Evolutionary conservation across 306 rosid genomes (phyloP).

Genomic region (Vachellia pachyceras): DNA sequence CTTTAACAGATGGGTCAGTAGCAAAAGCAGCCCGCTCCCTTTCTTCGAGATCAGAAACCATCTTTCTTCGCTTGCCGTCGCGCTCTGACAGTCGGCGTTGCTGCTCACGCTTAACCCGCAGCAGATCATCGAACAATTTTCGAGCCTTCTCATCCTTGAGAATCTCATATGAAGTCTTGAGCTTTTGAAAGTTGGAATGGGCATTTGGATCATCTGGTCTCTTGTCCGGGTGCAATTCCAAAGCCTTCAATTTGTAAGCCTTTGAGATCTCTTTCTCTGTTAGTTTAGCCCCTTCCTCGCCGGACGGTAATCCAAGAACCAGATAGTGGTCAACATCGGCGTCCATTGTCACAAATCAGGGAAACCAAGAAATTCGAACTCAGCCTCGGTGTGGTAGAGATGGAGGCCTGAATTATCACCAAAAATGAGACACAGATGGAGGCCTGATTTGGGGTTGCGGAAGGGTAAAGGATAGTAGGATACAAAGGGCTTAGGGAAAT

Average conservation of each 20-base stretch:
- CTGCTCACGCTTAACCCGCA: slow-evolving; percentile 75
- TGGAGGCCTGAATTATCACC: background rate
- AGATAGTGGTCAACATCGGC: slow-evolving; percentile 63
- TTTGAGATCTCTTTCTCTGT: slow-evolving; percentile 72
- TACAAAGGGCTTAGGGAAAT: too few relatives aligned
- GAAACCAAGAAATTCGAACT: background rate
- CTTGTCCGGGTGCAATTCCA: slow-evolving; percentile 92
- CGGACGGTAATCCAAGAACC: slow-evolving; percentile 80
- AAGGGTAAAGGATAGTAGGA: background rate
- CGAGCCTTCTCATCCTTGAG: slow-evolving; percentile 85
- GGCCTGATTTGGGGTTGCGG: background rate
- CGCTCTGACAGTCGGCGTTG: slow-evolving; percentile 69
- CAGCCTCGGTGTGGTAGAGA: background rate
- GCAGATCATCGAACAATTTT: slow-evolving; percentile 70
- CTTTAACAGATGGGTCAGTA: slow-evolving; percentile 56
- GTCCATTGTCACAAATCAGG: slow-evolving; percentile 39
- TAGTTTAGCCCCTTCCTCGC: slow-evolving; percentile 78
- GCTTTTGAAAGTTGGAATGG: slow-evolving; percentile 65
- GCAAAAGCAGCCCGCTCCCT: slow-evolving; percentile 74
- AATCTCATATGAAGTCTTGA: slow-evolving; percentile 78
- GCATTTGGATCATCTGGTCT: slow-evolving; percentile 84
- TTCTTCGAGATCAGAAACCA: slow-evolving; percentile 90
- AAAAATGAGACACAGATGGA: too few relatives aligned
- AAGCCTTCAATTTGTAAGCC: slow-evolving; percentile 77
- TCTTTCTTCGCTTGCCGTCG: slow-evolving; percentile 73